Conservation (phyloP, 495 filamentous ascomycete species). For the Hypoxylon lienhwacheense region DNA sequence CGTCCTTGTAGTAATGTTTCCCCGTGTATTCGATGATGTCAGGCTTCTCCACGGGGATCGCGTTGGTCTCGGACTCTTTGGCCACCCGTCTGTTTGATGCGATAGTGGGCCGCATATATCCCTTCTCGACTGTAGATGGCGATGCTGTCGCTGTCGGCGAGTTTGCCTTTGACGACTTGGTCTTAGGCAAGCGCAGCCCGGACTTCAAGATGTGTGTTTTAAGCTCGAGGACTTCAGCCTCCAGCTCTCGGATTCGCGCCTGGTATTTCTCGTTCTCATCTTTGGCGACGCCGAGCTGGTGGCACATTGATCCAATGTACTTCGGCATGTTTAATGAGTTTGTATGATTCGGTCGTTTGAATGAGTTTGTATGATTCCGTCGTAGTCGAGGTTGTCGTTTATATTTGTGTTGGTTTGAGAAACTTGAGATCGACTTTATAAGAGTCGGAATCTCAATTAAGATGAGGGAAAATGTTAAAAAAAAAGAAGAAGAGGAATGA, state of each 20-base stretch:
- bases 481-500: too few species aligned
- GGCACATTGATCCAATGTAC: neutral
- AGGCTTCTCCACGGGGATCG: neutral
- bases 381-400: neutral
- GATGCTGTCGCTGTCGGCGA: too few species aligned
- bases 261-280: neutral
- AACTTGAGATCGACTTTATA: too few species aligned
- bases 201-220: neutral
- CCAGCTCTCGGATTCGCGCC: neutral
- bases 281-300: neutral
- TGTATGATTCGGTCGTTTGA: neutral
- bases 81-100: neutral
- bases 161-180: neutral
- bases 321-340: constrained; percentile 1
- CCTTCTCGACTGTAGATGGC: neutral
- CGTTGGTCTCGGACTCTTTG: neutral
- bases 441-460: too few species aligned
- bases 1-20: neutral
- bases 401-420: too few species aligned
- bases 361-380: neutral
- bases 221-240: neutral
- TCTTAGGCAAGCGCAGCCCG: neutral
- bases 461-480: too few species aligned
- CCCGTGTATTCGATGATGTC: neutral
- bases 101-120: neutral